Percentiles rank a stretch among this genome's conserved stretches.
phyloP scores from a whole-genome alignment of 495 filamentous ascomycete species.

The Hyaloscypha finlandica region DNA sequence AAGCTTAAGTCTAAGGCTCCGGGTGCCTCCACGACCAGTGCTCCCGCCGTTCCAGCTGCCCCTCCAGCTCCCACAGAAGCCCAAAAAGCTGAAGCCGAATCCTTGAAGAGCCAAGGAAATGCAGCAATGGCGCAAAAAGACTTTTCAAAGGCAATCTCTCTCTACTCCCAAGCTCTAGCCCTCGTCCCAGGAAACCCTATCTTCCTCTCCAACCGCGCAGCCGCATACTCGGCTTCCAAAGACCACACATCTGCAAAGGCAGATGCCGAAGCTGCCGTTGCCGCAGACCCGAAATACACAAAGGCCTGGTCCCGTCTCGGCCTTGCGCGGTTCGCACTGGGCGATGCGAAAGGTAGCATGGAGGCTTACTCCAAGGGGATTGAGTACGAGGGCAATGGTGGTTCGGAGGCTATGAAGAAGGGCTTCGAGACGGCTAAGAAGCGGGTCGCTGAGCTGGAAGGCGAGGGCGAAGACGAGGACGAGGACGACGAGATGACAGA shows the following conservation, averaged over 20 bases:
- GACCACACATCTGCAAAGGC: constrained; percentile 78
- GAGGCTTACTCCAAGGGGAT: constrained; percentile 94
- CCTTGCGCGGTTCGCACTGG: constrained; percentile 84
- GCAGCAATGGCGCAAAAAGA: constrained; percentile 91
- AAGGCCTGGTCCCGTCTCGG: constrained; percentile 95
- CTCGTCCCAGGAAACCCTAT: constrained; percentile 86
- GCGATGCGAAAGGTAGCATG: constrained; percentile 87
- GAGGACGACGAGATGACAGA: constrained; percentile 32
- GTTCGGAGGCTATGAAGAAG: constrained; percentile 86
- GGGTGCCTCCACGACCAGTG: constrained; percentile 35
- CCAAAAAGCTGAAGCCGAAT: constrained; percentile 76
- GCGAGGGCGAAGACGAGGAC: constrained; percentile 49
- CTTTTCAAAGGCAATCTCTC: constrained; percentile 74
- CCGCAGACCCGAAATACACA: constrained; percentile 86
- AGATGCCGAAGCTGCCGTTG: constrained; percentile 87
- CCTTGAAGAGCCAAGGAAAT: constrained; percentile 89
- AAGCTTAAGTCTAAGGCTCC: constrained; percentile 76
- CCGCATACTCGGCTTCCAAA: constrained; percentile 78
- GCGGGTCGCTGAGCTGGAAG: constrained; percentile 72
- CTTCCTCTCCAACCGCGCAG: constrained; percentile 96
- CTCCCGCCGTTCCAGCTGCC: constrained; percentile 33
- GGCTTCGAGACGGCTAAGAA: constrained; percentile 89
- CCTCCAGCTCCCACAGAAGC: constrained; percentile 45
- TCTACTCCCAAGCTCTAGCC: constrained; percentile 81
- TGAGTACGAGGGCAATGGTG: constrained; percentile 89